A percentile compares a stretch with the other conserved stretches of the same genome.
These are phyloP conservation scores for Hymenoscyphus albidus DNA, from an alignment of 2,329 filamentous ascomycete genomes.

Conservation along the genomic window DNA sequence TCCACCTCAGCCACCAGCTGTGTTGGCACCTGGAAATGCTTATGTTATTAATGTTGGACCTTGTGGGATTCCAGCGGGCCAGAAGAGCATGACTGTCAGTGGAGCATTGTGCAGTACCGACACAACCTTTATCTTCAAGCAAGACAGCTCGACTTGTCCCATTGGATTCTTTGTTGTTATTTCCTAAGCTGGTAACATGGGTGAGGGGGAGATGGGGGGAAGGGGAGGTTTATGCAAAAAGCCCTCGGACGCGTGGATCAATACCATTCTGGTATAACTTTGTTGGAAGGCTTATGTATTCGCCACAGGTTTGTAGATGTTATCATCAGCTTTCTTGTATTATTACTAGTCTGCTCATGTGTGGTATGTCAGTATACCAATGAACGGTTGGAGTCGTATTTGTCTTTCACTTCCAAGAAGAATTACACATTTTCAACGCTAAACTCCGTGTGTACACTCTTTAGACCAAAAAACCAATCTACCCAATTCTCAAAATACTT, in stretches of 20 bases:
- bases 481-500: neutral
- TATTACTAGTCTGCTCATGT: too few relatives aligned
- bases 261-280: too few relatives aligned
- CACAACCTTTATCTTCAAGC: conserved; percentile 13
- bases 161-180: conserved; percentile 39
- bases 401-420: too few relatives aligned
- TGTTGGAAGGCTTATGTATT: too few relatives aligned
- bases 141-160: conserved; percentile 15
- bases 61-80: conserved; percentile 7
- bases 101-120: conserved; percentile 19
- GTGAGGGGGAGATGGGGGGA: neutral
- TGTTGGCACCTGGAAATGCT: conserved; percentile 18
- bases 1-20: conserved; percentile 16
- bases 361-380: too few relatives aligned
- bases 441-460: too few relatives aligned
- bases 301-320: too few relatives aligned
- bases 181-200: neutral
- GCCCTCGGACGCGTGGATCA: neutral
- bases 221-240: neutral
- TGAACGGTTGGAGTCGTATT: too few relatives aligned
- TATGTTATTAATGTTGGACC: conserved; percentile 16
- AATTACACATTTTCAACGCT: too few relatives aligned
- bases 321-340: too few relatives aligned
- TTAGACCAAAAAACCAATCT: neutral
- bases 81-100: conserved; percentile 15